These are phyloP conservation scores for Rhodotorula sp. DNA, from an alignment of 1,284 basidiomycete genomes.

Conservation along the genomic window DNA sequence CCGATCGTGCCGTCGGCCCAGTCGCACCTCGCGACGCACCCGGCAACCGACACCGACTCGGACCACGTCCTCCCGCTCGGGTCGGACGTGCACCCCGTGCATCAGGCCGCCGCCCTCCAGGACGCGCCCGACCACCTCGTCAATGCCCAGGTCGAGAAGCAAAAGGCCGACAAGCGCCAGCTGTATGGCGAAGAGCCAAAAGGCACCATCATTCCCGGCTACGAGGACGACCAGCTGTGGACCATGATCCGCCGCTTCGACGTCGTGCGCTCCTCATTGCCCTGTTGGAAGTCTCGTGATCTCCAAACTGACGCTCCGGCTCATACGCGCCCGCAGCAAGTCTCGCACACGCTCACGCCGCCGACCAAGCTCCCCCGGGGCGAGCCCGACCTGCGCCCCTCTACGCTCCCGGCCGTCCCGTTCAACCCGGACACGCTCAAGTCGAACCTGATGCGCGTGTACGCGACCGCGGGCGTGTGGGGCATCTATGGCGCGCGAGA, in stretches of 20 bases:
- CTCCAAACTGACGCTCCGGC: not conserved
- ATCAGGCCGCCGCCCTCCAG: conserved; percentile 48
- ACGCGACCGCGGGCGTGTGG: conserved; percentile 36
- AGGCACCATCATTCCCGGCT: conserved; percentile 52
- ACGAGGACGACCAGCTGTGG: conserved; percentile 54
- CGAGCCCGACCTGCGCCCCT: conserved; percentile 53
- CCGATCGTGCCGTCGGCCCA: conserved; percentile 28
- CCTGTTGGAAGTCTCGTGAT: not conserved
- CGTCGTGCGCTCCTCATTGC: conserved; percentile 40
- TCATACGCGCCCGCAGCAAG: conserved; percentile 47
- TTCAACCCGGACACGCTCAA: conserved; percentile 54
- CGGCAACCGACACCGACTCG: conserved; percentile 25
- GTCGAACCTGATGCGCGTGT: conserved; percentile 42
- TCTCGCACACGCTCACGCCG: conserved; percentile 52
- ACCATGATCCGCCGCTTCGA: conserved; percentile 53
- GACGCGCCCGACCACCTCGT: conserved; percentile 49
- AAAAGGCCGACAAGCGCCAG: conserved; percentile 51
- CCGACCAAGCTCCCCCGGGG: conserved; percentile 47
- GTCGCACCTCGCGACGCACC: conserved; percentile 31
- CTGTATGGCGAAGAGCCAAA: conserved; percentile 47
- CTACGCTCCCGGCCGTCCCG: conserved; percentile 51
- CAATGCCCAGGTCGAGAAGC: conserved; percentile 52
- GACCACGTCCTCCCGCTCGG: conserved; percentile 49
- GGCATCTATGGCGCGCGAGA: conserved; percentile 34
- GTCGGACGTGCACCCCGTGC: conserved; percentile 48